These are phyloP conservation scores for Penicillium sp. DNA, from an alignment of 2,329 filamentous ascomycete genomes.

Conservation along the genomic window DNA sequence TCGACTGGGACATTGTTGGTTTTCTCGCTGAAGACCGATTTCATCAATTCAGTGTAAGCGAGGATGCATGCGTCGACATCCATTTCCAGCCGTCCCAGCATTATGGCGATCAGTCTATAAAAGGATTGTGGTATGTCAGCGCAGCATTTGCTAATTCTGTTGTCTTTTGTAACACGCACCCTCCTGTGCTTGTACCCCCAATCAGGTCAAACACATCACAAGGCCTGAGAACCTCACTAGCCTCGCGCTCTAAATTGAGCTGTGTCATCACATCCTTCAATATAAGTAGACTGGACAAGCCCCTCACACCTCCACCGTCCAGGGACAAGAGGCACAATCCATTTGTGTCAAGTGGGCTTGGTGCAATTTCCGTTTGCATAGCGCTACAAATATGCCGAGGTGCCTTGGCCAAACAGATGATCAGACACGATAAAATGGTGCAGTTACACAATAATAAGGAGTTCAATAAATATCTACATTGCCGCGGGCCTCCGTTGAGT, in stretches of 20 bases:
- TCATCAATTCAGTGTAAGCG: conserved; percentile 26
- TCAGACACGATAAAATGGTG: no score
- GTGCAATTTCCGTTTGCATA: background rate
- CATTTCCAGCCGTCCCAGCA: conserved; percentile 38
- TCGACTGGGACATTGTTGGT: conserved; percentile 3
- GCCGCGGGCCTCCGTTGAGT: accelerated
- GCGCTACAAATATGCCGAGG: no score
- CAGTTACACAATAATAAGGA: background rate
- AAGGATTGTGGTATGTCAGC: no score
- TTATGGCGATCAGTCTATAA: conserved; percentile 36
- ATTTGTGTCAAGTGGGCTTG: background rate
- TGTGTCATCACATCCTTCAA: conserved; percentile 34
- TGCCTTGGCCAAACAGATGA: background rate
- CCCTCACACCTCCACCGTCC: conserved; percentile 43
- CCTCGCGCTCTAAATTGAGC: conserved; percentile 22
- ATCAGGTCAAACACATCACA: conserved; percentile 23
- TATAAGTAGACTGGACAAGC: conserved; percentile 38
- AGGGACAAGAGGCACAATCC: conserved; percentile 21
- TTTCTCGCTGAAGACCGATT: conserved; percentile 25
- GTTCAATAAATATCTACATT: background rate
- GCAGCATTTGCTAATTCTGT: no score
- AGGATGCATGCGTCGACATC: conserved; percentile 31
- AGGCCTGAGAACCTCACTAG: conserved; percentile 12
- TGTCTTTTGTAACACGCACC: conserved; percentile 18
- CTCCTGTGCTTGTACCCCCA: conserved; percentile 21